phyloP scores from a whole-genome alignment of 129 eudicot species.

The Artemisia annua region DNA sequence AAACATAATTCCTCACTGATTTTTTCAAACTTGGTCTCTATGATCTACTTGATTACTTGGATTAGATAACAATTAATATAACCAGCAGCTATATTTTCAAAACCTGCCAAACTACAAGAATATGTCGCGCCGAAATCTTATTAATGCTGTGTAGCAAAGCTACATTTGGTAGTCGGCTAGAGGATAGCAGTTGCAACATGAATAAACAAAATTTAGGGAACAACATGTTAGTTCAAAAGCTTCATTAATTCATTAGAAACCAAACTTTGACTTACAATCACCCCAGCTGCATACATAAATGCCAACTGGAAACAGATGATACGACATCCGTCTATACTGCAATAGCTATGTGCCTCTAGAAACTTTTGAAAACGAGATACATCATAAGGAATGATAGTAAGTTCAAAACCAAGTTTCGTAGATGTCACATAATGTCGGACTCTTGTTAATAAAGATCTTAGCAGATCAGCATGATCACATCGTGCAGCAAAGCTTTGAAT shows the following conservation, averaged over 20 bases:
- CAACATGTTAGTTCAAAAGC: neutral
- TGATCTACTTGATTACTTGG: neutral
- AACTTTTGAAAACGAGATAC: constrained; percentile 8
- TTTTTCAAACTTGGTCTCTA: neutral
- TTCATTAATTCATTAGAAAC: constrained; percentile 5
- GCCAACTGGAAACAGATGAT: constrained; percentile 19
- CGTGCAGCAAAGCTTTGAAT: constrained; percentile 94
- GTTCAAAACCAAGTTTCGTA: neutral
- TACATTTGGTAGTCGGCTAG: constrained; percentile 25
- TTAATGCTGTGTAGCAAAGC: constrained; percentile 5
- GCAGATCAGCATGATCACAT: constrained; percentile 34
- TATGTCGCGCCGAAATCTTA: constrained; percentile 3
- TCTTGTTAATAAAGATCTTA: neutral
- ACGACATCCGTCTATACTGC: neutral
- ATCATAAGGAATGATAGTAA: constrained; percentile 33
- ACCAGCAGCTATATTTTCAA: neutral
- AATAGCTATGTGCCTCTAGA: constrained; percentile 14
- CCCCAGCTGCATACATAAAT: constrained; percentile 21
- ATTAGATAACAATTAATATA: neutral
- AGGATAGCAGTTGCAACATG: constrained; percentile 22
- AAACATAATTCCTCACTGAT: too few relatives aligned
- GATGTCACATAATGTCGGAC: neutral
- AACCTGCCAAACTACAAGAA: constrained; percentile 12
- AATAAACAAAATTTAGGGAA: neutral
- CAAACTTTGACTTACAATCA: constrained; percentile 20